Evolutionary conservation across 2,329 filamentous ascomycete species (phyloP).

Genomic region (Xylariaceae sp.): DNA sequence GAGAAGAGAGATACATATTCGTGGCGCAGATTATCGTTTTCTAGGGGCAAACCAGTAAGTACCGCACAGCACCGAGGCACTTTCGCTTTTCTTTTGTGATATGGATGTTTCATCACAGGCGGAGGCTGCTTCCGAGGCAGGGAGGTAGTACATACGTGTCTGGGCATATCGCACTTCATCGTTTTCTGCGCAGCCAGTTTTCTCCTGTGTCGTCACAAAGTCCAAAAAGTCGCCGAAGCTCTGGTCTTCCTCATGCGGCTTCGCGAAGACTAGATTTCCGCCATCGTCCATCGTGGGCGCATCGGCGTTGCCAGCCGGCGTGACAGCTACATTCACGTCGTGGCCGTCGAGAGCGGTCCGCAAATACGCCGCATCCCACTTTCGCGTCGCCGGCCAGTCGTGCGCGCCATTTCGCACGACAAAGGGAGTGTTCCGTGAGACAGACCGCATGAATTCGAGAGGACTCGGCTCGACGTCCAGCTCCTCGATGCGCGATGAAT

Average conservation of each 20-base stretch:
- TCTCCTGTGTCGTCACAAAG: conserved; percentile 57
- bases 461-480: conserved; percentile 64
- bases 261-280: conserved; percentile 55
- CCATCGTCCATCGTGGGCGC: conserved; percentile 43
- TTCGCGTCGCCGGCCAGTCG: conserved; percentile 58
- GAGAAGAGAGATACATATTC: conserved; percentile 64
- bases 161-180: conserved; percentile 67
- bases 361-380: conserved; percentile 62
- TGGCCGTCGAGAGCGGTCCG: conserved; percentile 49
- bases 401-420: conserved; percentile 61
- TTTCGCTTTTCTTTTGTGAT: no score
- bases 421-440: conserved; percentile 71
- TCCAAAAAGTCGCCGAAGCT: conserved; percentile 59
- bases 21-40: conserved; percentile 76
- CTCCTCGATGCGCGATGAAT: conserved; percentile 56
- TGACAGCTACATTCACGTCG: conserved; percentile 71
- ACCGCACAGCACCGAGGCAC: no score
- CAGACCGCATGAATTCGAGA: conserved; percentile 76
- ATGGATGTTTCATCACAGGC: no score
- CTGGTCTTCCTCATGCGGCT: conserved; percentile 65
- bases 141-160: conserved; percentile 52
- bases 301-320: conserved; percentile 62
- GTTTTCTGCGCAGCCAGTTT: conserved; percentile 26
- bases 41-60: conserved; percentile 31
- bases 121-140: no score